A percentile compares a stretch with the other conserved stretches of the same genome.
Conservation (phyloP, 1,139 yeast genomes). For the Protomyces arabidopsidicola region DNA sequence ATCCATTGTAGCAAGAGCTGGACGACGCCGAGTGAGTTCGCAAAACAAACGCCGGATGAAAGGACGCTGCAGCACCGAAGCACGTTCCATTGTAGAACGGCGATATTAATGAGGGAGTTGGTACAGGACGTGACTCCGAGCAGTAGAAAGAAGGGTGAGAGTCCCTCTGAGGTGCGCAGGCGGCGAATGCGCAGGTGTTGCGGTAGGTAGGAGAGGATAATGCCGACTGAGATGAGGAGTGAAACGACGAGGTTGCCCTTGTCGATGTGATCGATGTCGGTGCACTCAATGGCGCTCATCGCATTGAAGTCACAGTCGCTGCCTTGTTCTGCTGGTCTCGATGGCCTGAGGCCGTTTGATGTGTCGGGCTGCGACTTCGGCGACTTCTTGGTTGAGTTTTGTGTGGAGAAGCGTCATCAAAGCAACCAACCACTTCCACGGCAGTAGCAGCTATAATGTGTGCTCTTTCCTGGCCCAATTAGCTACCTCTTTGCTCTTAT, state of each 20-base stretch:
- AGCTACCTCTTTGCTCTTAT: too few relatives aligned
- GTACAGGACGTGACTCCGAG: slow-evolving; percentile 70
- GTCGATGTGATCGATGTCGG: slow-evolving; percentile 44
- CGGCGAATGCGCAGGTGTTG: slow-evolving; percentile 61
- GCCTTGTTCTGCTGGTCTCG: neutral
- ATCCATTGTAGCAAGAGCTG: slow-evolving; percentile 67
- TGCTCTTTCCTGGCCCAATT: too few relatives aligned
- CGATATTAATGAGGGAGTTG: slow-evolving; percentile 63
- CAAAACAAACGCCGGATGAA: slow-evolving; percentile 55
- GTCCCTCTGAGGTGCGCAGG: slow-evolving; percentile 69
- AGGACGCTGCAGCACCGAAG: slow-evolving; percentile 40
- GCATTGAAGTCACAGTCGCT: neutral
- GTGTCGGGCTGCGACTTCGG: too few relatives aligned
- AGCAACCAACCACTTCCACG: too few relatives aligned
- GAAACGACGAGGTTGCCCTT: slow-evolving; percentile 48
- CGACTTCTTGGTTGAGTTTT: too few relatives aligned
- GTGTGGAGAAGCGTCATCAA: too few relatives aligned
- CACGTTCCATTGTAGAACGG: slow-evolving; percentile 50
- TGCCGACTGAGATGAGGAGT: slow-evolving; percentile 57
- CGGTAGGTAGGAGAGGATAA: slow-evolving; percentile 69
- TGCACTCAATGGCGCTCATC: slow-evolving; percentile 35
- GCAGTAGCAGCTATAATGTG: too few relatives aligned
- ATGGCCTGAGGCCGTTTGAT: too few relatives aligned
- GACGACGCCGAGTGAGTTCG: slow-evolving; percentile 62
- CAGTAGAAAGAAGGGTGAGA: slow-evolving; percentile 66